Conservation (phyloP, 1,139 yeast species). For the Candida buenavistaensis region DNA sequence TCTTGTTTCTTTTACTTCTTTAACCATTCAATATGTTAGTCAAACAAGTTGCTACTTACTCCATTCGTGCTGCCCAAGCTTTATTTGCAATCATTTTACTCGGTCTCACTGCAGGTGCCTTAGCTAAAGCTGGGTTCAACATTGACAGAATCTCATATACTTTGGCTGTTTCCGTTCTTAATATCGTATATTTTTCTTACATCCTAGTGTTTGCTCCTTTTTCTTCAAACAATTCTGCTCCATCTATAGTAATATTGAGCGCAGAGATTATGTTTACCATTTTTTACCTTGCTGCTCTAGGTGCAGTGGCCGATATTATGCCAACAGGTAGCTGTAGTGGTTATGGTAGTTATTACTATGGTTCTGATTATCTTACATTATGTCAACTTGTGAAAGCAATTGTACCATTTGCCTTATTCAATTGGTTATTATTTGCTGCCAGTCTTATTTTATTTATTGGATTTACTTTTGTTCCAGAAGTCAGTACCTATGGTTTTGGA, state of each 20-base stretch:
- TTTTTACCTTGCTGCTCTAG: constrained; percentile 28
- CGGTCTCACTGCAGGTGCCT: constrained; percentile 28
- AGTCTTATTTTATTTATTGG: constrained; percentile 22
- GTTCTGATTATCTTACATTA: constrained; percentile 5
- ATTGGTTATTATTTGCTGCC: constrained; percentile 27
- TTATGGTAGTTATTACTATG: neutral
- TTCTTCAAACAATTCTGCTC: constrained; percentile 11
- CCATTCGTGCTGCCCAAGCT: constrained; percentile 19
- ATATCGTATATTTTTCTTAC: constrained; percentile 25
- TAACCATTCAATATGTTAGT: constrained; percentile 1
- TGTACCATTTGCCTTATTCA: constrained; percentile 30
- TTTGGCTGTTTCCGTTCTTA: constrained; percentile 23
- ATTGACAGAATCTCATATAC: constrained; percentile 19
- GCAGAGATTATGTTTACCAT: constrained; percentile 25
- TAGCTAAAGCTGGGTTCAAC: constrained; percentile 11
- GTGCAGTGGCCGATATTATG: constrained; percentile 23
- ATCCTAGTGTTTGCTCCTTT: constrained; percentile 16
- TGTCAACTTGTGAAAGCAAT: constrained; percentile 30
- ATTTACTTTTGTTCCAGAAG: constrained; percentile 24
- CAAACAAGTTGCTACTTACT: constrained; percentile 7
- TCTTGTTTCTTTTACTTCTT: no score
- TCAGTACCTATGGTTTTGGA: constrained; percentile 9
- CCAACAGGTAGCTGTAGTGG: constrained; percentile 22
- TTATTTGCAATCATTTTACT: constrained; percentile 24
- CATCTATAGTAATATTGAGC: constrained; percentile 18